Evolutionary conservation across 1,139 yeast genomes (phyloP).

Genomic region (Debaryomyces nepalensis): DNA sequence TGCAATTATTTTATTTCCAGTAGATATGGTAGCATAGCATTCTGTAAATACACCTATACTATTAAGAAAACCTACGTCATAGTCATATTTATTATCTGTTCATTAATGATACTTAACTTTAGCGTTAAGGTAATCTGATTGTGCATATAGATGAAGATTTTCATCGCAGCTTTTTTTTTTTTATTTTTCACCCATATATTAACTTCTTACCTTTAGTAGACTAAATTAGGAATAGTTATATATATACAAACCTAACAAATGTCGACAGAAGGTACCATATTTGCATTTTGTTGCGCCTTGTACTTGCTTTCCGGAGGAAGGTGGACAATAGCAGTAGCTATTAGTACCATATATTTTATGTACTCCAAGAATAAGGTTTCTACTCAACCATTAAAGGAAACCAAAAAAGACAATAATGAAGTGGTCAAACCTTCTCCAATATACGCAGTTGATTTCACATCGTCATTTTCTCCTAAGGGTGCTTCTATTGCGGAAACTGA

Average conservation of each 20-base stretch:
- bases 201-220: too few species aligned
- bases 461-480: slow-evolving; percentile 33
- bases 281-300: slow-evolving; percentile 24
- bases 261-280: slow-evolving; percentile 19
- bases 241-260: too few species aligned
- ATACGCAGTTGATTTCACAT: slow-evolving; percentile 51
- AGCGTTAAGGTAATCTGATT: background rate
- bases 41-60: background rate
- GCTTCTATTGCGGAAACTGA: slow-evolving; percentile 28
- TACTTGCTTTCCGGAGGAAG: slow-evolving; percentile 33
- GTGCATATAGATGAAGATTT: slow-evolving; percentile 11
- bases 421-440: slow-evolving; percentile 32
- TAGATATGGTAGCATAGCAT: slow-evolving; percentile 10
- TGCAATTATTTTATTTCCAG: too few species aligned
- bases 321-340: slow-evolving; percentile 26
- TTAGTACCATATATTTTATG: slow-evolving; percentile 16
- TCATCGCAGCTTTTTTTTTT: slow-evolving; percentile 15
- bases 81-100: too few species aligned
- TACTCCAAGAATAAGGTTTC: slow-evolving; percentile 13
- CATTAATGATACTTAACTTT: too few species aligned
- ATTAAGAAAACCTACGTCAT: background rate
- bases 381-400: background rate
- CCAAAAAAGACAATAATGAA: background rate
- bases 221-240: too few species aligned
- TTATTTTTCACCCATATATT: slow-evolving; percentile 7